Evolutionary conservation across 306 rosid species (phyloP), one percentile per base, ranked within the genome.

Genomic region (Lathyrus aphaca): DNA sequence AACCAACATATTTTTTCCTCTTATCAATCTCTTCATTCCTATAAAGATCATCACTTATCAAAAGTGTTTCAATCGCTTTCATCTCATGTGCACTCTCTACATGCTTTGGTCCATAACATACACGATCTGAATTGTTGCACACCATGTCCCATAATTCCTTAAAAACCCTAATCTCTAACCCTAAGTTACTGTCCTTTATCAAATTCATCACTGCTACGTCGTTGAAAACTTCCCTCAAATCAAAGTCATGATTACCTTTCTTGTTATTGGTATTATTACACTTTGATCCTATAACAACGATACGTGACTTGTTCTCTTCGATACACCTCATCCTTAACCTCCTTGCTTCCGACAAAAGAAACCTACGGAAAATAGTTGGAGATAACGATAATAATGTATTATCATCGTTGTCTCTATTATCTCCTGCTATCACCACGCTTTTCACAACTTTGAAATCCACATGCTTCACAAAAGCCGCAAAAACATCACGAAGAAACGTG

Each of bases 31-130:
- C 82, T 5, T 32, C 67, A 23, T 49, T 82, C 57, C 80, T 74
- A 11, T 74, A 74, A 12, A 82, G 71, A 0, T 81, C 80, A 70
- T 81, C 77, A 0, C 44, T 77, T 0, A 81, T 81, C 62, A 81
- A 9, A 57, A 81, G 80, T 0, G 77, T 81, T 12, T 81, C 85
- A 32, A 77, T 74, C 0, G 85, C 85, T 30, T 23, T 67, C 82
- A 77, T 73, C 77, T 77, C 80, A 5, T 10, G 46, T 17, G 82
- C 85, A 15, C 67, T 51, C 74, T 73, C 82, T 50, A 81, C 85
- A 19, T 32, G 25, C 29, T 17, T 59, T 0, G 71, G 21, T 4
- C 85, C 85, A 5, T 81, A 81, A 39, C 85, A 81, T 6, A 46
- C 82, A 0, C 82, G 82, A 12, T 56, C 76, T 1, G 85, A 72